These are phyloP conservation scores for Periconia sp. DNA, from an alignment of 2,329 filamentous ascomycete genomes.

Conservation along the genomic window DNA sequence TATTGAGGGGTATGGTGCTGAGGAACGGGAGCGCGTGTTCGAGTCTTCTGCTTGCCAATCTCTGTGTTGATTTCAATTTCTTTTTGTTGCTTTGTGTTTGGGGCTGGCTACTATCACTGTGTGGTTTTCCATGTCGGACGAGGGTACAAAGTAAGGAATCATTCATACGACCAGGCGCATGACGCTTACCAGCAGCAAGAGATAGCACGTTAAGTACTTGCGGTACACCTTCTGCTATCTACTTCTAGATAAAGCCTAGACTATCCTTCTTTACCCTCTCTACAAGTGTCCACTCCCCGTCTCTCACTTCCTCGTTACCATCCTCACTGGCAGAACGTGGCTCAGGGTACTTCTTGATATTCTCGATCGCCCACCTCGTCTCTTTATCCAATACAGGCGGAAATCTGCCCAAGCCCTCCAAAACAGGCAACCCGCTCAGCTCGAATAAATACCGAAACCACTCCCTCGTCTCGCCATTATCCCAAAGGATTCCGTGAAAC, in stretches of 20 bases:
- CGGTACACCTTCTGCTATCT: too few species aligned
- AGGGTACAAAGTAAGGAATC: too few species aligned
- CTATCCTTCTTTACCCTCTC: slow-evolving; percentile 1
- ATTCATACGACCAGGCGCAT: too few species aligned
- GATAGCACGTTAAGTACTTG: too few species aligned
- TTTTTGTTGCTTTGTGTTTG: too few species aligned
- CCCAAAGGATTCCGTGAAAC: slow-evolving; percentile 59
- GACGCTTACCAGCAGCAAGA: too few species aligned
- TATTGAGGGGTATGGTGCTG: too few species aligned
- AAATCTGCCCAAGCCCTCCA: slow-evolving; percentile 45
- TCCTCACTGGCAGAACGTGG: slow-evolving; percentile 9
- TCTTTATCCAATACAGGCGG: slow-evolving; percentile 18
- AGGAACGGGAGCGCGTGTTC: too few species aligned
- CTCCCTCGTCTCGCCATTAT: slow-evolving; percentile 53
- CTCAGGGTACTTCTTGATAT: slow-evolving; percentile 22
- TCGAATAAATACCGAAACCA: slow-evolving; percentile 53
- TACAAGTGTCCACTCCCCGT: slow-evolving; percentile 8
- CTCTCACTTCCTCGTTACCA: background rate
- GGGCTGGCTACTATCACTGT: too few species aligned
- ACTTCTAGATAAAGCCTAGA: background rate
- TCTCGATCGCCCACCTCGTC: slow-evolving; percentile 40
- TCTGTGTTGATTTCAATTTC: too few species aligned
- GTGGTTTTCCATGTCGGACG: too few species aligned
- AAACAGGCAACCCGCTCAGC: slow-evolving; percentile 52
- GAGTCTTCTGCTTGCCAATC: too few species aligned